Base-by-base conservation (phyloP, 2,329 filamentous ascomycete species). In the Claviceps maximensis region DNA sequence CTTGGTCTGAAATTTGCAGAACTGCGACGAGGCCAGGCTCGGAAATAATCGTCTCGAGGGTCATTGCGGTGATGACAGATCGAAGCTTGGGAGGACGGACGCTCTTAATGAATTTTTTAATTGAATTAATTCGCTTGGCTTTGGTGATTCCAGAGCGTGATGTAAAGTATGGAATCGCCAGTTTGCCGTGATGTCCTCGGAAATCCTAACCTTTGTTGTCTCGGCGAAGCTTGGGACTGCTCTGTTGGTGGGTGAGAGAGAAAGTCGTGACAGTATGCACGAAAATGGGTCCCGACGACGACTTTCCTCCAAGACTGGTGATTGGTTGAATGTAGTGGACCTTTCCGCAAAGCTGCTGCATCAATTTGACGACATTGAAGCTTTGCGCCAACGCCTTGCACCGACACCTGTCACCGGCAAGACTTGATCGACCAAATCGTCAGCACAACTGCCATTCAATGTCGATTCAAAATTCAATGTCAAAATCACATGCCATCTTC, bases 1-100 rank as follows among this genome's bases (percentile, higher is more conserved):
- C 83, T 57, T 86, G 78, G 53, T 79, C 76, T n/a, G 87, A 89
- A 53, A 83, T 82, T 58, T 83, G 74, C 49, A 94, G 75, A 48
- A 89, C 84, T 6, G 81, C 76, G 53, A 76, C 74, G 47, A 95
- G 80, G 55, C 77, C 65, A 15, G 69, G 65, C 52, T 74, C 71
- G 23, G 63, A 68, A 53, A 74, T 63, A 45, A 72, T 64, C 40
- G 67, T 64, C 48, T 69, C 68, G 60, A 71, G 62, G 12, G 67
- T 62, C 70, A 72, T 71, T 29, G 23, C 42, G n/a, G 33, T 13
- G 31, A 33, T 10, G 29, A 55, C 45, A 27, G 27, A n/a, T 25
- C 8, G 21, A 21, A 40, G 1, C 10, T 46, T 47, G 13, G 2
- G 21, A 31, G 15, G 8, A 15, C 25, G 15, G 4, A 19, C 17